Evolutionary conservation across 225 moss, liverwort and hornwort genomes (phyloP), one percentile per base, ranked within the genome.

Genomic region (Neckera pumila): DNA sequence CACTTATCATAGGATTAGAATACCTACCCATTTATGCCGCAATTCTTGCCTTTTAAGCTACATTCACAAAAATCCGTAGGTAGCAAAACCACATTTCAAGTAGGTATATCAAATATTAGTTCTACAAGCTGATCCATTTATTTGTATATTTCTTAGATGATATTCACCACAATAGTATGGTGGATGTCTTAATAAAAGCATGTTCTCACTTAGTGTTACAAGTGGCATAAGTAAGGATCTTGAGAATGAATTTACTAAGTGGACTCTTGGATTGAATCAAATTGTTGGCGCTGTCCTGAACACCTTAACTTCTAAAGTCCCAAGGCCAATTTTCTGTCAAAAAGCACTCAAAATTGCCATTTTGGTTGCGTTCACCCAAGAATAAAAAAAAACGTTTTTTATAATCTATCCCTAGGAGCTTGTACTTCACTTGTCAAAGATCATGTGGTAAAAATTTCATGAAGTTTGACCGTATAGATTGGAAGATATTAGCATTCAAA

Each of bases 251-350:
- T 2, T 73, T 17, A 53, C 17, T 20, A 72, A 28, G 10, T 11
- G 0, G 2, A 45, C 2, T 45, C 28, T 30, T 45, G 17, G 18
- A 45, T 3, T 17, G 2, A 6, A 33, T 33, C 13, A 51, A 33
- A 51, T 20, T 20, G 1, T 49, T 75, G 12, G 4, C 10, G 8
- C 2, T 0, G 0, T 6, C 2, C 0, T 7, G 0, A 33, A 51
- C 1, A 31, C 20, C 13, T n/a, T n/a, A n/a, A n/a, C n/a, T n/a
- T n/a, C n/a, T n/a, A n/a, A n/a, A n/a, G n/a, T n/a, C n/a, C n/a
- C n/a, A n/a, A n/a, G n/a, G n/a, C n/a, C n/a, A n/a, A n/a, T n/a
- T n/a, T n/a, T n/a, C n/a, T n/a, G n/a, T n/a, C n/a, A n/a, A n/a
- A n/a, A n/a, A n/a, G n/a, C n/a, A n/a, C n/a, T n/a, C n/a, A n/a